These are phyloP conservation scores for Candida broadrunensis DNA, from an alignment of 805 yeast species.

Conservation along the genomic window DNA sequence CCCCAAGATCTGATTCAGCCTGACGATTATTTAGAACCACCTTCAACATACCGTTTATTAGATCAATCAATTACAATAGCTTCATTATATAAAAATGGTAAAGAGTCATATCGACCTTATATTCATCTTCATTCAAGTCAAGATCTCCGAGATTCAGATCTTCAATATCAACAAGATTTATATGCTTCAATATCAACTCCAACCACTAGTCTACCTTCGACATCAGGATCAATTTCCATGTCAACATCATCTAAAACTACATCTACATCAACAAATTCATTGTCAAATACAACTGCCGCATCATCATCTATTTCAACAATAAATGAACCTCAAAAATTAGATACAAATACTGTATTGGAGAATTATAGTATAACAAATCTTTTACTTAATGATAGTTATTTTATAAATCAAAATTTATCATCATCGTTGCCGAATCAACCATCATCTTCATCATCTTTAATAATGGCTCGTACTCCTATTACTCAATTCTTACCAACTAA, in stretches of 20 bases:
- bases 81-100: slow-evolving; percentile 34
- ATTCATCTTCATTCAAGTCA: slow-evolving; percentile 25
- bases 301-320: not conserved
- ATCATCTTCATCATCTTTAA: not conserved
- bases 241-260: not conserved
- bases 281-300: not conserved
- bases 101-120: slow-evolving; percentile 27
- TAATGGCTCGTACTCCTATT: not conserved
- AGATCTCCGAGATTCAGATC: slow-evolving; percentile 32
- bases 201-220: slow-evolving; percentile 2
- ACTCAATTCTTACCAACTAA: not conserved
- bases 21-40: not conserved
- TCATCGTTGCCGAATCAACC: not conserved
- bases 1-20: slow-evolving; percentile 17
- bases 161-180: slow-evolving; percentile 22
- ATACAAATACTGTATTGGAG: slow-evolving; percentile 14
- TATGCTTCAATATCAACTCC: slow-evolving; percentile 1
- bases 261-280: not conserved
- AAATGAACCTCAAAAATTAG: not conserved
- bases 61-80: slow-evolving; percentile 46
- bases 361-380: slow-evolving; percentile 23
- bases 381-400: slow-evolving; percentile 18
- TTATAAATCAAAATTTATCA: slow-evolving; percentile 4
- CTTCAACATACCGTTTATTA: slow-evolving; percentile 18
- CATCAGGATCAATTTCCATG: slow-evolving; percentile 4